phyloP scores from a whole-genome alignment of 805 yeast genomes.

The Spathaspora passalidarum region DNA sequence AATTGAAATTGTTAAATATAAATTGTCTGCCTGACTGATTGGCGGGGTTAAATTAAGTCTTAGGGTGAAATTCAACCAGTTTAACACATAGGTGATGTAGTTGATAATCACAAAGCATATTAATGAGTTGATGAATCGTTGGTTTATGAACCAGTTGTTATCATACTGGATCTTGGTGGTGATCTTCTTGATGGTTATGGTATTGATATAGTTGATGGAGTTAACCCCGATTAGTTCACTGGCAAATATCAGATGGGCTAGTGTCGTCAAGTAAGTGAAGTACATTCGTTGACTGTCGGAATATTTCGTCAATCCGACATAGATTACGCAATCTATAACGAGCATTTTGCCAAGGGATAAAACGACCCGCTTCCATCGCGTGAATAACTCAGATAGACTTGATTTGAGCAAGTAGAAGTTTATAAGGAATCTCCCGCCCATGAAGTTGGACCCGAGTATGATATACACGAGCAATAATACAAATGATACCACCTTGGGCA shows the following conservation, averaged over 20 bases:
- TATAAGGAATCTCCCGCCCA: constrained; percentile 25
- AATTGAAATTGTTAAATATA: constrained; percentile 20
- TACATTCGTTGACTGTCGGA: constrained; percentile 13
- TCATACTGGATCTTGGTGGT: constrained; percentile 14
- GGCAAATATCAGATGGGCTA: constrained; percentile 30
- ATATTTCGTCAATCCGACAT: constrained; percentile 19
- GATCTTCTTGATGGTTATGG: constrained; percentile 16
- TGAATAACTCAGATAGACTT: background rate
- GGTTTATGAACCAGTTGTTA: constrained; percentile 10
- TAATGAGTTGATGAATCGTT: constrained; percentile 16
- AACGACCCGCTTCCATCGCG: background rate
- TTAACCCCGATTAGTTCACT: constrained; percentile 27
- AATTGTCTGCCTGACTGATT: too few relatives aligned
- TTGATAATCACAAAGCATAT: constrained; percentile 20
- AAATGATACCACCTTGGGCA: constrained; percentile 27
- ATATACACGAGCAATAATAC: constrained; percentile 19
- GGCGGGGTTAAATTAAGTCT: background rate
- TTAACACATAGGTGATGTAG: constrained; percentile 17
- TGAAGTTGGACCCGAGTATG: constrained; percentile 25
- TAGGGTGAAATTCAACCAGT: constrained; percentile 7
- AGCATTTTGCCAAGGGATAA: constrained; percentile 18
- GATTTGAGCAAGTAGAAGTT: constrained; percentile 13
- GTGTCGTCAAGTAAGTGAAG: constrained; percentile 21
- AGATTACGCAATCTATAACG: constrained; percentile 21
- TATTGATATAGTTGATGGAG: constrained; percentile 20